phyloP scores from a whole-genome alignment of 129 eudicot species.

The Rutidosis leptorrhynchoides region DNA sequence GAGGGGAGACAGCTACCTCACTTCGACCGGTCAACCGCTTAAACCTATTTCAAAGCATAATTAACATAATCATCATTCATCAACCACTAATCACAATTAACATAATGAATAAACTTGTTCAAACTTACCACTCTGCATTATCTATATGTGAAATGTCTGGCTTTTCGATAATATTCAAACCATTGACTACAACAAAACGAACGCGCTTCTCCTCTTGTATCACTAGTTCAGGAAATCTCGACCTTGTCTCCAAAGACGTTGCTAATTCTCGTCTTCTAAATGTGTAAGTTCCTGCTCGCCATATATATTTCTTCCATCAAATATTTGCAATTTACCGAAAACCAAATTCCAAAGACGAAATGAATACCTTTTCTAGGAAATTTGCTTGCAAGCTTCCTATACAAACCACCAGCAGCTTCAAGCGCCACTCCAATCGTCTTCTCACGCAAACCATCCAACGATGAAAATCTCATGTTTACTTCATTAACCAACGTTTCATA shows the following conservation, averaged over 20 bases:
- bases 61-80: constrained; percentile 5
- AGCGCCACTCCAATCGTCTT: constrained; percentile 91
- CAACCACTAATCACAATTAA: background rate
- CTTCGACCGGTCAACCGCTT: constrained; percentile 83
- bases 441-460: constrained; percentile 74
- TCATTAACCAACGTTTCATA: constrained; percentile 87
- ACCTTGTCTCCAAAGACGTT: constrained; percentile 87
- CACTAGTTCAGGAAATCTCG: constrained; percentile 92
- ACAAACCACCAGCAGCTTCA: constrained; percentile 98
- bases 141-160: constrained; percentile 53
- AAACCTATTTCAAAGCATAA: constrained; percentile 48
- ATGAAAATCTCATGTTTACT: constrained; percentile 65
- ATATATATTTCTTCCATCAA: background rate
- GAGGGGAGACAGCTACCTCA: constrained; percentile 70
- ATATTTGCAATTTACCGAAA: constrained; percentile 1
- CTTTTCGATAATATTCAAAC: constrained; percentile 74
- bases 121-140: constrained; percentile 83
- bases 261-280: constrained; percentile 93
- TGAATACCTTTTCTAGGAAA: constrained; percentile 73
- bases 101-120: too few relatives aligned
- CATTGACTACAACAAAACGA: constrained; percentile 97
- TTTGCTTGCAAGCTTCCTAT: constrained; percentile 80
- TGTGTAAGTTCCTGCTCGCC: constrained; percentile 49
- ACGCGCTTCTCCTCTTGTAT: constrained; percentile 97
- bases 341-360: constrained; percentile 2